Evolutionary conservation across 2,329 filamentous ascomycete species (phyloP), one percentile per base, ranked within the genome.

Genomic region (Mollisia scopiformis): DNA sequence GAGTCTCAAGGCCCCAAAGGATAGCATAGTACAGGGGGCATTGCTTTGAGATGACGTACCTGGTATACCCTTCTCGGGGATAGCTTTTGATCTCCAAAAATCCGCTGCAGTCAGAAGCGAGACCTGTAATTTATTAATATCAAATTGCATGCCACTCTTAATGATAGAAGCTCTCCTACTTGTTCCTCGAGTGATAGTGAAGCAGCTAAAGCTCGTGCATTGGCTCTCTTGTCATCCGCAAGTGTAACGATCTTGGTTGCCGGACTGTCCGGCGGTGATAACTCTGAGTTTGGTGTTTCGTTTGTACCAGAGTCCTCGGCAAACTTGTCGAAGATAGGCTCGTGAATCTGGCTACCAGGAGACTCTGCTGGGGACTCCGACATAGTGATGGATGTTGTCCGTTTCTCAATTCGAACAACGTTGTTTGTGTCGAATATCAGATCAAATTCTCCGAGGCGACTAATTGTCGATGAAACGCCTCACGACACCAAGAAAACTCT

Each of bases 41-140:
- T n/a, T n/a, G n/a, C n/a, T n/a, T n/a, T n/a, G n/a, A n/a, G n/a
- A n/a, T n/a, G n/a, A n/a, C n/a, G n/a, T n/a, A n/a, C n/a, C n/a
- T 1, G 88, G 86, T 28, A 90, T 84, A 6, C 82, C 83, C 66
- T 88, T 86, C 35, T 82, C 80, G 2, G 84, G 82, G 55, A 91
- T 83, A 0, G 86, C 75, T 61, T 83, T 85, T 2, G 88, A 90
- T 64, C 88, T 85, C 88, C 88, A 91, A 70, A 90, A 89, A 71
- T 91, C 87, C 23, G 83, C 83, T 11, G 84, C 86, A 19, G 84
- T 83, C 23, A 87, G 77, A 1, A 87, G 75, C 2, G 84, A 86
- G 41, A 87, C 78, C 82, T 87, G 27, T 5, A 14, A 31, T 8
- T 23, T 54, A 33, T 68, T 41, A 71, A 53, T 58, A 56, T 37